These are phyloP conservation scores for Fusarium sp. DNA, from an alignment of 2,329 filamentous ascomycete genomes.

Conservation along the genomic window DNA sequence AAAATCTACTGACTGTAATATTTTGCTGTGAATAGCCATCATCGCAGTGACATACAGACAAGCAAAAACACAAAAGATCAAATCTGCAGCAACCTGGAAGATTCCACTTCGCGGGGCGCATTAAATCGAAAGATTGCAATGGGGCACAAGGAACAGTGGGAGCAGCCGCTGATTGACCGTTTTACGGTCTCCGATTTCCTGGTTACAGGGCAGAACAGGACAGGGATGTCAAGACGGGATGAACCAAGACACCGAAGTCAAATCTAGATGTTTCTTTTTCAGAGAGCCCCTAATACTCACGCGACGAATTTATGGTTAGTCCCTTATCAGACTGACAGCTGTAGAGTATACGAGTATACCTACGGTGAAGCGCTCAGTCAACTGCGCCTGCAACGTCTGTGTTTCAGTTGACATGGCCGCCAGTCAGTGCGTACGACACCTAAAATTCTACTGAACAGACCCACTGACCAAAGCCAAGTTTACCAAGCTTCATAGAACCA, in stretches of 20 bases:
- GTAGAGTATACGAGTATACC: neutral
- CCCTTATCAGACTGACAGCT: neutral
- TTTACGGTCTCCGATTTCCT: neutral
- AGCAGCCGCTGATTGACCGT: neutral
- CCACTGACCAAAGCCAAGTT: neutral
- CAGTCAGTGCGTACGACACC: neutral
- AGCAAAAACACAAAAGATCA: neutral
- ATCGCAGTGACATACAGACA: neutral
- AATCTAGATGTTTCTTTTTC: neutral
- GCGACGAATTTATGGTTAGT: too few species aligned
- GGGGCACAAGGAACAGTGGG: neutral
- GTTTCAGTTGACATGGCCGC: neutral
- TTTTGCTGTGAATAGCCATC: too few species aligned
- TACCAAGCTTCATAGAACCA: neutral
- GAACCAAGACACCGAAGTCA: neutral
- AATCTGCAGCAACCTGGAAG: neutral
- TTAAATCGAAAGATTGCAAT: neutral
- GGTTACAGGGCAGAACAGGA: neutral
- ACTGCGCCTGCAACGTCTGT: neutral
- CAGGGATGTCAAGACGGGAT: neutral
- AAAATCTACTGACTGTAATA: neutral
- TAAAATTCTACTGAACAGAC: neutral
- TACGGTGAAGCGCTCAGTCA: neutral
- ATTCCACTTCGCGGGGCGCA: neutral
- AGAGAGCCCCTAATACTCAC: neutral